phyloP scores from a whole-genome alignment of 805 yeast genomes.

The Yarrowia sp. region DNA sequence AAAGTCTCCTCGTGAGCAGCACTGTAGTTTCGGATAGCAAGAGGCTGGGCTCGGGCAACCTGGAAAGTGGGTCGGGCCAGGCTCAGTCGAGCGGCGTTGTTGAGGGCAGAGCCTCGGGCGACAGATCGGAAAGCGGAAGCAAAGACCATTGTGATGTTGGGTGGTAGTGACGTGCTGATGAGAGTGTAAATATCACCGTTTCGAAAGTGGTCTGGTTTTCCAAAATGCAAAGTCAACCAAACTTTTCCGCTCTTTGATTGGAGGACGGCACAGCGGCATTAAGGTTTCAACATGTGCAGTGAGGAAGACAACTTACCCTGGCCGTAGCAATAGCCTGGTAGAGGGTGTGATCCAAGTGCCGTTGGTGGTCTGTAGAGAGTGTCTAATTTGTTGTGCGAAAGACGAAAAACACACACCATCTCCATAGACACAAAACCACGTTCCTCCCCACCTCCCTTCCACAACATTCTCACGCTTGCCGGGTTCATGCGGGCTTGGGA shows the following conservation, averaged over 20 bases:
- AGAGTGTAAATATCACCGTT: constrained; percentile 24
- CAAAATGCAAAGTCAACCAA: constrained; percentile 27
- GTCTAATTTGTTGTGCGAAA: too few species aligned
- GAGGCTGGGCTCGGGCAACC: constrained; percentile 17
- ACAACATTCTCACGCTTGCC: constrained; percentile 19
- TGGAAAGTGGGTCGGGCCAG: constrained; percentile 24
- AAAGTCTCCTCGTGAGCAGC: constrained; percentile 85
- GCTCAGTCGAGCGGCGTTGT: constrained; percentile 22
- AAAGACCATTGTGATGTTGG: constrained; percentile 27
- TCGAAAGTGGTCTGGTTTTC: constrained; percentile 22
- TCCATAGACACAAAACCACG: too few species aligned
- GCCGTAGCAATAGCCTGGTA: too few species aligned
- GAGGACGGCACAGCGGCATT: not conserved
- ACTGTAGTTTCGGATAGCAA: constrained; percentile 62
- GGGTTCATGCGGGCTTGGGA: constrained; percentile 4
- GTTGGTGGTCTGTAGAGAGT: too few species aligned
- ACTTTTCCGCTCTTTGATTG: constrained; percentile 24
- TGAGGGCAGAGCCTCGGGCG: constrained; percentile 27
- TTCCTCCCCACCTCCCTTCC: too few species aligned
- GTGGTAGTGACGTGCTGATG: constrained; percentile 26
- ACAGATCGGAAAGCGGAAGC: constrained; percentile 26
- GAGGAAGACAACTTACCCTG: too few species aligned
- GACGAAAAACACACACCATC: not conserved
- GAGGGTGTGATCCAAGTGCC: too few species aligned
- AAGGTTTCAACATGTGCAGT: constrained; percentile 20